A percentile compares a stretch with the other conserved stretches of the same genome.
phyloP scores from a whole-genome alignment of 495 filamentous ascomycete genomes.

The Trichoderma virens region DNA sequence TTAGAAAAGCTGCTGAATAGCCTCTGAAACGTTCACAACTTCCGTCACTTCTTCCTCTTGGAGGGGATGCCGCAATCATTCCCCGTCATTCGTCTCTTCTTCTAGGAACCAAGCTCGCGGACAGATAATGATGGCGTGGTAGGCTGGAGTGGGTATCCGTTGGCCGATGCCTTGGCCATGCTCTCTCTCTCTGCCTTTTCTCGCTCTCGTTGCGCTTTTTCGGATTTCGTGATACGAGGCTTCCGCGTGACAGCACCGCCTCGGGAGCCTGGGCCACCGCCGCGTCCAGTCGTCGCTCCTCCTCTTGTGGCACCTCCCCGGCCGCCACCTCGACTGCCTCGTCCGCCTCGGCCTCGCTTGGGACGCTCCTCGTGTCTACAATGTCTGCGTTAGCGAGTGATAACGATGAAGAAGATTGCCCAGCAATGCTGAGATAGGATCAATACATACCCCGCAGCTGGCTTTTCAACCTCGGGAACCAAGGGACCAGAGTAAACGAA shows the following conservation, averaged over 20 bases:
- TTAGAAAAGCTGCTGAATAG: background rate
- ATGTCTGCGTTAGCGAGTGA: conserved; percentile 23
- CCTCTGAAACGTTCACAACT: background rate
- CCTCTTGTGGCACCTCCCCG: conserved; percentile 31
- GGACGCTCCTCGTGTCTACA: conserved; percentile 65
- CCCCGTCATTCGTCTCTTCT: background rate
- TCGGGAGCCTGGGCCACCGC: conserved; percentile 68
- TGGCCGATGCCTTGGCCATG: conserved; percentile 13
- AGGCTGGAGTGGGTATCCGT: conserved; percentile 3
- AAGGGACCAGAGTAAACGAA: conserved; percentile 83
- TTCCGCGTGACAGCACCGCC: conserved; percentile 73
- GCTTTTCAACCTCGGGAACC: conserved; percentile 80
- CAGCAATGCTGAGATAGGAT: conserved; percentile 8
- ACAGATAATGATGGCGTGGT: conserved; percentile 8
- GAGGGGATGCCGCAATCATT: background rate
- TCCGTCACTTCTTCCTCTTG: background rate
- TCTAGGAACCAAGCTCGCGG: conserved; percentile 8
- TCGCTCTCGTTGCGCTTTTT: conserved; percentile 63
- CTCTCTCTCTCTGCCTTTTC: conserved; percentile 43
- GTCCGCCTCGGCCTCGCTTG: conserved; percentile 62
- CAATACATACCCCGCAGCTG: conserved; percentile 56
- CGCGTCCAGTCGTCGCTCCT: conserved; percentile 33
- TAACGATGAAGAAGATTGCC: background rate
- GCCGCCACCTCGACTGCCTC: conserved; percentile 52
- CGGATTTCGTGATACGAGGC: conserved; percentile 71